Base-by-base conservation (phyloP, 345 rosid species). In the Mangifera indica region DNA sequence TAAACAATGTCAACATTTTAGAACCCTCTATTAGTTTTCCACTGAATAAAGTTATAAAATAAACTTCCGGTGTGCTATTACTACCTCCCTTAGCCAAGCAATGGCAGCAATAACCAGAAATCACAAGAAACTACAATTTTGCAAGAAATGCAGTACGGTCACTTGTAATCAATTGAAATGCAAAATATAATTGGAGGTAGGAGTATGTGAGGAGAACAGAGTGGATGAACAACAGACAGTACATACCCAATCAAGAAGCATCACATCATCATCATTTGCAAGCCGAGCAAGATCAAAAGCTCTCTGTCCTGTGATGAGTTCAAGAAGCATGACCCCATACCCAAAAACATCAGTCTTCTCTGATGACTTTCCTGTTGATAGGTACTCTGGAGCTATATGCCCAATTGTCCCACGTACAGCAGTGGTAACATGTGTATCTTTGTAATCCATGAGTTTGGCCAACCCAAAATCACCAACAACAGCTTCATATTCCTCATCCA, bases 221-320 rank as follows among this genome's bases (percentile, higher is more conserved):
- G 32, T 29, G 3, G 32, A 29, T 29, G 32, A 29, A 3, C 32
- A 48, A 72, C 4, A 64, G 60, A 20, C 29, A 53, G 61, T 65
- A 64, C 83, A 56, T 91, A 93, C 97, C 97, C 97, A 93, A 80
- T 92, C 93, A 58, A 92, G 93, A 48, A 92, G 86, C 93, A 92
- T 88, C 32, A 87, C 88, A 84, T 88, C 93, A 44, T 88, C 93
- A 77, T 92, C 96, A 63, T 90, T 86, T 69, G 96, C 98, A 69
- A 88, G 90, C 71, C 98, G 88, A 80, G 96, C 92, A 76, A 92
- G 91, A 83, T 92, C 93, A 11, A 87, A 88, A 53, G 96, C 96
- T 74, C 89, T 83, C 72, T 90, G 98, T 71, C 98, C 98, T 34
- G 93, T 89, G 60, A 93, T 87, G 59, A 93, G 88, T 76, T 93